Evolutionary conservation across 2,329 filamentous ascomycete genomes (phyloP).

Genomic region (Coniochaeta sp.): DNA sequence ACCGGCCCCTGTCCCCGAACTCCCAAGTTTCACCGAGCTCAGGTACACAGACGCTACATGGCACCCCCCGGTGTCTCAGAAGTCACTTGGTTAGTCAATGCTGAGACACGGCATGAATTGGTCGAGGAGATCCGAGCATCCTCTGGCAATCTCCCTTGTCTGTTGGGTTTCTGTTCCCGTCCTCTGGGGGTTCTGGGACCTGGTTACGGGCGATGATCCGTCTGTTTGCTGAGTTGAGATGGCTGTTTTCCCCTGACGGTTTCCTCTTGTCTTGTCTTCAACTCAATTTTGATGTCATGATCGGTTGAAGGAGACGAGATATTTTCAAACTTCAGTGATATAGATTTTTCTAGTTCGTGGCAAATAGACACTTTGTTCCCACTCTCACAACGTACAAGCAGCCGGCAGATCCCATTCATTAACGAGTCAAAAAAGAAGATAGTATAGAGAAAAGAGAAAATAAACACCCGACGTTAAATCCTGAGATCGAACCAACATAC

Average conservation of each 20-base stretch:
- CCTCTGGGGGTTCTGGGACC: not conserved
- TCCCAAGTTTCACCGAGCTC: not conserved
- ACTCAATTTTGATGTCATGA: too few relatives aligned
- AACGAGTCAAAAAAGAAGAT: not conserved
- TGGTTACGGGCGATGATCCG: not conserved
- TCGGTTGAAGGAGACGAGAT: too few relatives aligned
- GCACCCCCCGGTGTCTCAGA: not conserved
- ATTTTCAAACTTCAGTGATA: too few relatives aligned
- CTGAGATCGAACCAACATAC: not conserved
- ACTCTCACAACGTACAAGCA: not conserved
- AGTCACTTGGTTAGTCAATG: too few relatives aligned
- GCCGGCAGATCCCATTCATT: conserved; percentile 1
- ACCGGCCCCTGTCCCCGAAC: too few relatives aligned
- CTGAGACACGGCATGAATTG: not conserved
- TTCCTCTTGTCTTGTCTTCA: too few relatives aligned
- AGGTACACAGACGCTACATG: too few relatives aligned
- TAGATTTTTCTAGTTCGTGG: too few relatives aligned
- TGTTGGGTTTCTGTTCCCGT: not conserved
- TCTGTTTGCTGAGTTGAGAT: not conserved
- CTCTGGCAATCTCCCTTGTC: not conserved
- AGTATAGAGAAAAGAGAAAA: not conserved
- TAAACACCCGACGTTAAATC: not conserved
- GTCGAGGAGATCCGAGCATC: not conserved
- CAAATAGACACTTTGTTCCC: not conserved
- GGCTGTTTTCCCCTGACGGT: too few relatives aligned